Conservation (phyloP, 176 grass and related monocot species). For the Thalia dealbata region DNA sequence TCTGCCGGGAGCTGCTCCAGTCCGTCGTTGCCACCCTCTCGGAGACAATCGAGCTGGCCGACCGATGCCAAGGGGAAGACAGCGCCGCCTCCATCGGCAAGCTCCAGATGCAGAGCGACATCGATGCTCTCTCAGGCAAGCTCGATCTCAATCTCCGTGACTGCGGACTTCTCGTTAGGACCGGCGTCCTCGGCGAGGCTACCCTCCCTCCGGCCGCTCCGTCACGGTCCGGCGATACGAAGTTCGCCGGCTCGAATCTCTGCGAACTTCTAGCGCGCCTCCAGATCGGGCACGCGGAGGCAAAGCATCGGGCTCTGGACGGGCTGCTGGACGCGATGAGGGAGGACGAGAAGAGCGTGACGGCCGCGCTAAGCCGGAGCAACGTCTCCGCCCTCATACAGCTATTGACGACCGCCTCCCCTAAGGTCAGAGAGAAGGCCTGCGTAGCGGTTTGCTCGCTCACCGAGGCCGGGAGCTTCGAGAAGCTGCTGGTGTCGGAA, state of each 20-base stretch:
- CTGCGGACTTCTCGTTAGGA: constrained; percentile 79
- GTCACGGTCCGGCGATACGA: background rate
- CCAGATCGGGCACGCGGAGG: constrained; percentile 84
- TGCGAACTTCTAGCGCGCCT: constrained; percentile 69
- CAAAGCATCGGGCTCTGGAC: constrained; percentile 75
- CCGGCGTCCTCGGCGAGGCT: constrained; percentile 60
- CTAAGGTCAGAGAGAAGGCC: constrained; percentile 86
- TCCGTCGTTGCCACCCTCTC: constrained; percentile 4
- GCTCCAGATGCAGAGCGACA: constrained; percentile 56
- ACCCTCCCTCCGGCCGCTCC: constrained; percentile 19
- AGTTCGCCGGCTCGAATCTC: constrained; percentile 14
- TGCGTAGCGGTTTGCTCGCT: constrained; percentile 52
- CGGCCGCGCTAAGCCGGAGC: constrained; percentile 58
- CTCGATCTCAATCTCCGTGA: constrained; percentile 86
- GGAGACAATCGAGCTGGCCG: constrained; percentile 6
- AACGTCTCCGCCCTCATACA: constrained; percentile 80
- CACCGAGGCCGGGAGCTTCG: constrained; percentile 68
- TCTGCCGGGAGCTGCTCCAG: constrained; percentile 19
- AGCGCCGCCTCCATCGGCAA: constrained; percentile 1
- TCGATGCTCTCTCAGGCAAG: constrained; percentile 73
- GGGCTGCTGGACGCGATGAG: constrained; percentile 54
- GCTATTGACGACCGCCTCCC: constrained; percentile 58
- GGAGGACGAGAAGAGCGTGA: constrained; percentile 80
- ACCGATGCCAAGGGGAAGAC: background rate
- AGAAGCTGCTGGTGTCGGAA: constrained; percentile 59